Percentiles rank a stretch among this genome's conserved stretches.
Conservation (phyloP, 805 yeast species). For the Yarrowia bubula region DNA sequence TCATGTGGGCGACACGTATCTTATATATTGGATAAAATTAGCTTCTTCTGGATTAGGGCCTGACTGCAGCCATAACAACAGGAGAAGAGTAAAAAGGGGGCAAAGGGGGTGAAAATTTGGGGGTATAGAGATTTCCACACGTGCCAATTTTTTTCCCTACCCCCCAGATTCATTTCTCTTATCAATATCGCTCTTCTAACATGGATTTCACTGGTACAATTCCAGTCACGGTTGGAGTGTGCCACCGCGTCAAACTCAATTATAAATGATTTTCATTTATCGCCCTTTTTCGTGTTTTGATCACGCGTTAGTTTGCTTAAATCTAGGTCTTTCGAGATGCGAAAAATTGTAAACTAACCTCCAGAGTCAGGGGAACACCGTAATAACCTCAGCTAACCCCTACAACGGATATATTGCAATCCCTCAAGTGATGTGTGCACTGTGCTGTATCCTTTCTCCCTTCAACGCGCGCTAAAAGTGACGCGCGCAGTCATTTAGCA, state of each 20-base stretch:
- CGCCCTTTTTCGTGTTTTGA: background rate
- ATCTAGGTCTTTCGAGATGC: background rate
- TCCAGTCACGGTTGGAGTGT: background rate
- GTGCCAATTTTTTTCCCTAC: background rate
- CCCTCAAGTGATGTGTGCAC: background rate
- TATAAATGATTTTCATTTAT: conserved; percentile 23
- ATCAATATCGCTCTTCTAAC: background rate
- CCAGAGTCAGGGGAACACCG: background rate
- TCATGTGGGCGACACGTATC: conserved; percentile 10
- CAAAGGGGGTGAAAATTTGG: too few species aligned
- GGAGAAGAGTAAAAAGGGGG: background rate
- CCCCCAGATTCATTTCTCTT: background rate
- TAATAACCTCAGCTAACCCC: background rate
- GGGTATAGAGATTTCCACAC: too few species aligned
- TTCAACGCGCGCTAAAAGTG: conserved; percentile 14
- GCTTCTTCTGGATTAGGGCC: conserved; percentile 8
- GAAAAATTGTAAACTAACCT: background rate
- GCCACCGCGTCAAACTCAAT: conserved; percentile 22
- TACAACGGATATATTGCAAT: background rate
- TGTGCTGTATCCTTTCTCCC: conserved; percentile 7
- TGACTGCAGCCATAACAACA: background rate
- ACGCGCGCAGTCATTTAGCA: conserved; percentile 17
- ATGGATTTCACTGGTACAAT: background rate
- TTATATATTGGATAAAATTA: conserved; percentile 11
- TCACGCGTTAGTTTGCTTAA: conserved; percentile 6